Conservation (phyloP, 1,284 basidiomycete species). For the Paramarasmius palmivorus region DNA sequence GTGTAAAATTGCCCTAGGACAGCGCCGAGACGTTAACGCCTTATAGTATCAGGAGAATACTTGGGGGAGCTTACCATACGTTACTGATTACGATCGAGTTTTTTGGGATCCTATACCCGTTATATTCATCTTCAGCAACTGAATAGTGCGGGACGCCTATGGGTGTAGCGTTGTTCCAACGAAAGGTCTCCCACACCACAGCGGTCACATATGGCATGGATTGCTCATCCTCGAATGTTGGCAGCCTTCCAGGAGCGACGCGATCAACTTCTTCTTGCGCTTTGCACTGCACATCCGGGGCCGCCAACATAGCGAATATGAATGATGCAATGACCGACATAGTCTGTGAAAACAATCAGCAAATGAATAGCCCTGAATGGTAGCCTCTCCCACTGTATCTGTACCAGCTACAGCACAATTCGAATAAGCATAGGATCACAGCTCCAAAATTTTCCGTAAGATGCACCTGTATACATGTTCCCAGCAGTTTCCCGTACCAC, state of each 20-base stretch:
- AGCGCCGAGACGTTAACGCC: not conserved
- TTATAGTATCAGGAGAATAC: not conserved
- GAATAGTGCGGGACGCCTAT: constrained; percentile 8
- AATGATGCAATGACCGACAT: not conserved
- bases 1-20: constrained; percentile 8
- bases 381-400: not conserved
- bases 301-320: not conserved
- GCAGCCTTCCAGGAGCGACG: constrained; percentile 8
- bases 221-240: constrained; percentile 1
- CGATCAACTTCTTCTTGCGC: constrained; percentile 13
- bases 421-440: no score
- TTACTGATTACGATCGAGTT: constrained; percentile 5
- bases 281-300: constrained; percentile 6
- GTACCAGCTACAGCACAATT: not conserved
- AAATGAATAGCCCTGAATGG: no score
- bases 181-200: not conserved
- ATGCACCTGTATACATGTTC: not conserved
- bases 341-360: no score
- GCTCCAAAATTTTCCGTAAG: not conserved
- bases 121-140: constrained; percentile 10
- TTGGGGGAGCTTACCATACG: constrained; percentile 9
- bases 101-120: constrained; percentile 11
- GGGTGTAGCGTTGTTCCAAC: constrained; percentile 4
- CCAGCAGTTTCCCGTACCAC: not conserved
- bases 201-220: constrained; percentile 8